These are phyloP conservation scores for Saccharomycopsis selenospora DNA, from an alignment of 805 yeast species.

Conservation along the genomic window DNA sequence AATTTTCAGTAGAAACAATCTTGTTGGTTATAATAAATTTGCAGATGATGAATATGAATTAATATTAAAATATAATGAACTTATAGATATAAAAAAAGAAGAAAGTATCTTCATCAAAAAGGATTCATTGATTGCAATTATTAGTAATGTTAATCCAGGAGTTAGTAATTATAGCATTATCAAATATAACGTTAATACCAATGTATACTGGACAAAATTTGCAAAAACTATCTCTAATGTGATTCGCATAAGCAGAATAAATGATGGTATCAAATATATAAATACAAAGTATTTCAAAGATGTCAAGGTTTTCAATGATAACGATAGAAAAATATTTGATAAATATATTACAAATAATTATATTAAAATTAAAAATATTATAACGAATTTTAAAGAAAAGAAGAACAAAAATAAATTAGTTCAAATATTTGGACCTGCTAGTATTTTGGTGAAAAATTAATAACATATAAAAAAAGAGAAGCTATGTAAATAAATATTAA, in stretches of 20 bases:
- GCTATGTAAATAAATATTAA: not conserved
- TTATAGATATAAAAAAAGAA: not conserved
- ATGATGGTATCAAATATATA: not conserved
- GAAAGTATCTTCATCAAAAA: conserved; percentile 7
- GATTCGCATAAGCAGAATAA: not conserved
- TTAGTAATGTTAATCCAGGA: not conserved
- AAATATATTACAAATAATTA: not conserved
- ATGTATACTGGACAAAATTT: not conserved
- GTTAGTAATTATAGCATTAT: not conserved
- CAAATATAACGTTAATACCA: not conserved
- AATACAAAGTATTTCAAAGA: not conserved
- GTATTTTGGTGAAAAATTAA: conserved; percentile 6
- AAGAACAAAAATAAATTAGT: conserved; percentile 5
- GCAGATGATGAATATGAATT: conserved; percentile 1
- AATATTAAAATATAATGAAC: conserved; percentile 4
- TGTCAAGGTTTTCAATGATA: conserved; percentile 1
- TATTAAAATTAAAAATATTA: not conserved
- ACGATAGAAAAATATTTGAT: not conserved
- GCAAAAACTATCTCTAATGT: not conserved
- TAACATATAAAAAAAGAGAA: not conserved
- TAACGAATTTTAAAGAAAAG: not conserved
- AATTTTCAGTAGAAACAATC: conserved; percentile 3
- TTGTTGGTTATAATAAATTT: conserved; percentile 4
- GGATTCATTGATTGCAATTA: conserved; percentile 7
- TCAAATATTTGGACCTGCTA: conserved; percentile 12